phyloP scores from a whole-genome alignment of 192 early-diverging fungal genomes.

The Backusella macrospora region DNA sequence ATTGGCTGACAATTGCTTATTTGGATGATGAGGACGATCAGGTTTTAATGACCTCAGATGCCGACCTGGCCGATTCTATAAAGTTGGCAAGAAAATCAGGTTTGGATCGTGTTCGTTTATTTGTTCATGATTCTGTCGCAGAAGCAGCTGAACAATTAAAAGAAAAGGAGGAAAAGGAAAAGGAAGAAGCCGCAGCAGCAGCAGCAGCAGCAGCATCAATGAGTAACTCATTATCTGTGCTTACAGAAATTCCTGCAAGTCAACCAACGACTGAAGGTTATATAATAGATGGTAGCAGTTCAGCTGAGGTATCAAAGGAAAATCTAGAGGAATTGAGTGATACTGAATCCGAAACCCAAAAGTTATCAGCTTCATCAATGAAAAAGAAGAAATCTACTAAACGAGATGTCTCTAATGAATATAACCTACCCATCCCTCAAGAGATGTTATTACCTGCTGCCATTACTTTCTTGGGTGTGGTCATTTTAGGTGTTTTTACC shows the following conservation, averaged over 20 bases:
- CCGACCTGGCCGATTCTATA: constrained; percentile 81
- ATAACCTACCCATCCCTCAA: constrained; percentile 17
- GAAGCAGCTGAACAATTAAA: background rate
- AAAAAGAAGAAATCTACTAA: background rate
- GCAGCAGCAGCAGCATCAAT: constrained; percentile 1
- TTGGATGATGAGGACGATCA: constrained; percentile 89
- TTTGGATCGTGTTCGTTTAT: constrained; percentile 74
- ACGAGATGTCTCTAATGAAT: background rate
- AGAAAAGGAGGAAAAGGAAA: background rate
- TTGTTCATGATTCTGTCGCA: constrained; percentile 45
- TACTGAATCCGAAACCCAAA: background rate
- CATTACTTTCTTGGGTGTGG: constrained; percentile 40
- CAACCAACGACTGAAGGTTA: constrained; percentile 14
- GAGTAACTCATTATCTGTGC: background rate
- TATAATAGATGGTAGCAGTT: background rate
- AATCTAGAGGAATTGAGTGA: background rate
- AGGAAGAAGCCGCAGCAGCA: background rate
- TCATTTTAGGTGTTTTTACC: constrained; percentile 40
- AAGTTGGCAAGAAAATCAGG: constrained; percentile 73
- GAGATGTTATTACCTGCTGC: constrained; percentile 40
- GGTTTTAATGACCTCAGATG: constrained; percentile 70
- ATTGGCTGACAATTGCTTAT: constrained; percentile 60
- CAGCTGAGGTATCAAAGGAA: background rate
- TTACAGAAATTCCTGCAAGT: background rate
- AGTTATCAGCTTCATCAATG: background rate